Evolutionary conservation across 352 stramenopile genomes (phyloP).

Genomic region (Phytophthora rubi): DNA sequence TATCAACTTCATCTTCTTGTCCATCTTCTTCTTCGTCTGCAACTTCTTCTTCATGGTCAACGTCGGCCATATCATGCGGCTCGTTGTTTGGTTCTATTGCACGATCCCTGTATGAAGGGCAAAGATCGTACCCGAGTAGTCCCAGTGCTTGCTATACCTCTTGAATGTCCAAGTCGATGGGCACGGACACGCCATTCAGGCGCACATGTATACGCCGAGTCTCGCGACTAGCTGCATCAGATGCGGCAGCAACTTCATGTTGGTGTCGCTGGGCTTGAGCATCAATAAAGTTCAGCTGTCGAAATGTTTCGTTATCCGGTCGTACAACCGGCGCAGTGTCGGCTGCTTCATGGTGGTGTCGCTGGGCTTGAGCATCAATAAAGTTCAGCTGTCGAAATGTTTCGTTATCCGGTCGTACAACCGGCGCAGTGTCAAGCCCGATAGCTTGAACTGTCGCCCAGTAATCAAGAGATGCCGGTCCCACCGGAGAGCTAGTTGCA

Average conservation of each 20-base stretch:
- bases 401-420: not conserved
- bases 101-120: not conserved
- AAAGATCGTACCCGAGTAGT: conserved; percentile 3
- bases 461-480: not conserved
- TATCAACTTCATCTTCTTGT: not conserved
- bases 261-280: not conserved
- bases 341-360: not conserved
- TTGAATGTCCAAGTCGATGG: conserved; percentile 1
- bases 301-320: conserved; percentile 2
- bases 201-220: not conserved
- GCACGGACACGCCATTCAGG: not conserved
- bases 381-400: conserved; percentile 6
- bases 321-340: not conserved
- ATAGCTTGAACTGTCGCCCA: not conserved
- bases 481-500: not conserved
- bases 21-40: not conserved
- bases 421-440: not conserved
- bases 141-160: not conserved
- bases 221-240: too few species aligned
- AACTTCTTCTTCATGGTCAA: not conserved
- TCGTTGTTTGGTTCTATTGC: not conserved
- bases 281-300: conserved; percentile 1
- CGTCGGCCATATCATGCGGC: not conserved
- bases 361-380: not conserved
- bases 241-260: not conserved